A percentile compares a stretch with the other conserved stretches of the same genome.
These are phyloP conservation scores for Gynostemma pentaphyllum DNA, from an alignment of 306 rosid species.

Conservation along the genomic window DNA sequence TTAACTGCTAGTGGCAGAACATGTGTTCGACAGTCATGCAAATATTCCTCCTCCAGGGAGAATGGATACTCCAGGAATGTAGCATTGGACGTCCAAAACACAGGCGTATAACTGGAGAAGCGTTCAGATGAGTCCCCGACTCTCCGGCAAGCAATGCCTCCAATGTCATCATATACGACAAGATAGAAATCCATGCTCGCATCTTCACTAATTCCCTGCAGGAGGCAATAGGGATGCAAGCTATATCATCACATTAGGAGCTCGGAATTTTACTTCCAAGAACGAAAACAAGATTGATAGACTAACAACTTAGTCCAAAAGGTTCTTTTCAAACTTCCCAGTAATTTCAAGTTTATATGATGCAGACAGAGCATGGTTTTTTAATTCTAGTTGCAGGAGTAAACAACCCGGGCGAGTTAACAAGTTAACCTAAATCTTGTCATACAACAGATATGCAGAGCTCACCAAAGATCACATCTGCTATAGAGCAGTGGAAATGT, in stretches of 20 bases:
- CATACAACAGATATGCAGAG: not conserved
- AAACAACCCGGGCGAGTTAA: not conserved
- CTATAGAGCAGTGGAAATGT: not conserved
- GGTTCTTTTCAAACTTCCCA: no score
- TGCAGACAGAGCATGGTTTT: not conserved
- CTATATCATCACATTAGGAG: not conserved
- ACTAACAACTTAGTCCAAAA: not conserved
- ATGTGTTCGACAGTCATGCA: conserved; percentile 56
- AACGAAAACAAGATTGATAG: not conserved
- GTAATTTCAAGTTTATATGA: not conserved
- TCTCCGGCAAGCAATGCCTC: conserved; percentile 73
- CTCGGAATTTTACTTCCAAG: not conserved
- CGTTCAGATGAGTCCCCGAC: conserved; percentile 49
- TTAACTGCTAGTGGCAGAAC: conserved; percentile 39
- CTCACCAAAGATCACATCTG: not conserved
- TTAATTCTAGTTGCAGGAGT: not conserved
- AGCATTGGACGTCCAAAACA: conserved; percentile 62
- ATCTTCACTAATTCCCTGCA: conserved; percentile 85
- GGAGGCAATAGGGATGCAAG: conserved; percentile 4
- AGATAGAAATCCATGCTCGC: conserved; percentile 69
- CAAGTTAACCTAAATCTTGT: not conserved
- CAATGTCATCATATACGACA: conserved; percentile 72
- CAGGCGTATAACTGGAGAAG: conserved; percentile 27
- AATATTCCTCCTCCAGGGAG: conserved; percentile 49
- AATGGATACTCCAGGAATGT: conserved; percentile 57